A percentile compares a stretch with the other conserved stretches of the same genome.
These are phyloP conservation scores for Lactifluus subvellereus DNA, from an alignment of 768 basidiomycete genomes.

Conservation along the genomic window DNA sequence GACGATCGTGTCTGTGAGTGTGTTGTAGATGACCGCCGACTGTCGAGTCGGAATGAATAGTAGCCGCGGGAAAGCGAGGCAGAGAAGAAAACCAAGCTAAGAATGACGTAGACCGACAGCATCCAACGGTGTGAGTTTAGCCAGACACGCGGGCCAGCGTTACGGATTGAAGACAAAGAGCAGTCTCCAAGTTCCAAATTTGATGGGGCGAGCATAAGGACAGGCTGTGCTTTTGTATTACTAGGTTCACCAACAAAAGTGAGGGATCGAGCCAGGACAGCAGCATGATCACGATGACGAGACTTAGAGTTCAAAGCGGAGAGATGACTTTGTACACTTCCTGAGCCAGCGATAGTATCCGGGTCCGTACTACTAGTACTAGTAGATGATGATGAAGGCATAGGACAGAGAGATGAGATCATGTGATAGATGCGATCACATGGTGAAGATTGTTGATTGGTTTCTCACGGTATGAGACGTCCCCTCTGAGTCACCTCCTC, in stretches of 20 bases:
- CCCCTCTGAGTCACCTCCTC: not conserved
- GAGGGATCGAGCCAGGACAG: too few species aligned
- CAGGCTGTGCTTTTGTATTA: not conserved
- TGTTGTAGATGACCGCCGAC: not conserved
- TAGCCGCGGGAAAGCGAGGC: slow-evolving; percentile 16
- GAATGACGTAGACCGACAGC: slow-evolving; percentile 16
- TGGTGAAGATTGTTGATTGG: slow-evolving; percentile 17
- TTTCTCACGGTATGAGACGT: slow-evolving; percentile 14
- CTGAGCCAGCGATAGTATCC: not conserved
- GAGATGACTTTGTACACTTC: slow-evolving; percentile 18
- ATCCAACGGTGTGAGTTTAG: slow-evolving; percentile 13
- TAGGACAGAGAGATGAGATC: not conserved
- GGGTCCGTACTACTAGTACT: not conserved
- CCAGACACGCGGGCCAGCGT: slow-evolving; percentile 1
- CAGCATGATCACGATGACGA: slow-evolving; percentile 10
- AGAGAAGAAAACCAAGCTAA: slow-evolving; percentile 21
- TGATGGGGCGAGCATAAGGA: too few species aligned
- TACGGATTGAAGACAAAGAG: not conserved
- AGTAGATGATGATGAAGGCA: not conserved
- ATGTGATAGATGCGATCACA: slow-evolving; percentile 22
- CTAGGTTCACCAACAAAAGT: too few species aligned
- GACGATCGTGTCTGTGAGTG: not conserved
- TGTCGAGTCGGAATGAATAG: not conserved
- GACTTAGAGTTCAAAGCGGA: slow-evolving; percentile 10
- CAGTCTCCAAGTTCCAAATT: not conserved